Evolutionary conservation across 176 grass and related monocot genomes (phyloP).

Genomic region (Oryza officinalis): DNA sequence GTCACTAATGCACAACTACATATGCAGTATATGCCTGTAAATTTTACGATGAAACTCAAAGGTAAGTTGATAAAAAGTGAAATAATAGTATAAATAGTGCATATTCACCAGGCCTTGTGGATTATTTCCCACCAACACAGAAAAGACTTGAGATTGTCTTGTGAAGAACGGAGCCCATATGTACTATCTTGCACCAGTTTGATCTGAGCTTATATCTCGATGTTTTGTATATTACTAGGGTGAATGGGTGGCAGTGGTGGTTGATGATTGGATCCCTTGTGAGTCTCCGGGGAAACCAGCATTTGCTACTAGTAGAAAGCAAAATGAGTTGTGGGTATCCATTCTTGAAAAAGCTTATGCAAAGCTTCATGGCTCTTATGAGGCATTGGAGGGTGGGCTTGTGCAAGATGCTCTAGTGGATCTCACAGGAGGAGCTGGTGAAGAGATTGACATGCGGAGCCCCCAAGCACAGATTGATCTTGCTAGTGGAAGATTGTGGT

Average conservation of each 20-base stretch:
- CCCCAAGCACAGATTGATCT: conserved; percentile 93
- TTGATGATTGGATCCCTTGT: conserved; percentile 98
- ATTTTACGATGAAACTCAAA: background rate
- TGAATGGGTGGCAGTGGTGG: conserved; percentile 98
- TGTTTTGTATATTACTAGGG: conserved; percentile 55
- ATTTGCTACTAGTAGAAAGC: conserved; percentile 93
- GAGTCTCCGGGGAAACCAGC: conserved; percentile 91
- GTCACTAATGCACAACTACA: background rate
- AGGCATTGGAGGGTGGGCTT: conserved; percentile 96
- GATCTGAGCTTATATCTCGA: background rate
- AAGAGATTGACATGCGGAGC: conserved; percentile 99
- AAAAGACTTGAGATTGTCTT: background rate
- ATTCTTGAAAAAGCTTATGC: conserved; percentile 98
- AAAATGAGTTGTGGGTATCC: conserved; percentile 96
- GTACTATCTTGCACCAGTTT: conserved; percentile 14
- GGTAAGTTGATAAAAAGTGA: background rate
- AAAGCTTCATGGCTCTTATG: conserved; percentile 98
- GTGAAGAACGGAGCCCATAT: background rate
- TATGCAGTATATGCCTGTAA: conserved; percentile 6
- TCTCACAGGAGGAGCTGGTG: conserved; percentile 95
- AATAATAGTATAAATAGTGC: conserved; percentile 2
- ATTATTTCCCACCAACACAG: conserved; percentile 15
- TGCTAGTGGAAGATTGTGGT: conserved; percentile 96
- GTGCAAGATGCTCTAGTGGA: conserved; percentile 99
- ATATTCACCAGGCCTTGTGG: background rate